Evolutionary conservation across 768 basidiomycete species (phyloP), one percentile per base, ranked within the genome.

Genomic region (Serendipita indica): DNA sequence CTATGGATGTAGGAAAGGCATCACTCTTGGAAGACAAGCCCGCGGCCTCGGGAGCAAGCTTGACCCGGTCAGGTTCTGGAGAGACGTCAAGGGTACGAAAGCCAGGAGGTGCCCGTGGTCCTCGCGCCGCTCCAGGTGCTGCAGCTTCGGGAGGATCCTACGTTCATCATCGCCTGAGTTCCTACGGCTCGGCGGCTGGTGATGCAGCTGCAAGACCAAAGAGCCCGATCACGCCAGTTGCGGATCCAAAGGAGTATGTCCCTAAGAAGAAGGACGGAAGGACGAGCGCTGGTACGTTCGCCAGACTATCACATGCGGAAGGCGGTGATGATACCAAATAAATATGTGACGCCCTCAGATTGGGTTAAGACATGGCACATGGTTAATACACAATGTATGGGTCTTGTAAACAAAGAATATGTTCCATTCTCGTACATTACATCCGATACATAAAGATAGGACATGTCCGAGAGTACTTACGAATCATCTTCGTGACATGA

Each of bases 301-400:
- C 84, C 57, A 77, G 85, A 66, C 77, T 85, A 68, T 87, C 86
- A 52, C 84, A 85, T 82, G 84, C 83, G 39, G 86, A 84, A 66
- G 86, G 89, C 65, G 86, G 86, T 33, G 87, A 89, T 67, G 87
- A 88, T 84, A 60, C 73, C 84, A 59, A 69, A 70, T 3, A 69
- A 69, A 52, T 62, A 39, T 52, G 39, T 30, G 14, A 3, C 14
- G 10, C 14, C 28, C 14, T 22, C 56, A 20, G 28, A 33, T 22
- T 2, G 56, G 22, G 28, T 33, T 16, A 43, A 20, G 41, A 18
- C 16, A 20, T n/a, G 12, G 12, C 12, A 39, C 35, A 20, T 43
- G 41, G 18, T 43, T n/a, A 12, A 12, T 39, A 12, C 27, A 20
- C 18, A 20, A 7, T 20, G n/a, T n/a, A n/a, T n/a, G n/a, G n/a